Evolutionary conservation across 2,329 filamentous ascomycete genomes (phyloP), one percentile per base, ranked within the genome.

Genomic region (Teratosphaeria epicoccoides): DNA sequence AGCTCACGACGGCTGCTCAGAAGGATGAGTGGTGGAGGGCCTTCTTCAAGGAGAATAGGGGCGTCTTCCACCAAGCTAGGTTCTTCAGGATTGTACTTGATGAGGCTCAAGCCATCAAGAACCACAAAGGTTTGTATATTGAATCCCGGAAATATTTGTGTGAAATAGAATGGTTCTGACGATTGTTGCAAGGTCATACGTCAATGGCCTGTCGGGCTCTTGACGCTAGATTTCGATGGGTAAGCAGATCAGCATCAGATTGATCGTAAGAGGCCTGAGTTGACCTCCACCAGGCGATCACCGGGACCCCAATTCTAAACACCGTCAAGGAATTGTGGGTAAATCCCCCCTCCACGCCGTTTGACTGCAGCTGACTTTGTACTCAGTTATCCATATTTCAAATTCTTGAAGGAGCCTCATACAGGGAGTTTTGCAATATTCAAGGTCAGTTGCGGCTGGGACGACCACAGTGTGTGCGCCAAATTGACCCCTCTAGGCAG

Each of bases 61-160:
- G 70, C 0, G 47, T 61, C 4, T 59, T 76, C 1, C 73, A 74
- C 54, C 47, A 52, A 1, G 58, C 73, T 3, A 62, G 68, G 0
- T 80, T 73, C 68, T 72, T 76, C 40, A 66, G 81, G 1, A 54
- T 83, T 3, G 71, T 98, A 68, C 80, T 97, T 25, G 91, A 98
- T 62, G 91, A 98, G 70, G 93, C 93, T 1, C 93, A 97, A 67
- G 90, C 90, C 58, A 97, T 98, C 81, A 97, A 97, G 80, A 81
- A 79, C 25, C 64, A 71, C 5, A n/a, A n/a, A n/a, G n/a, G n/a
- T n/a, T n/a, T n/a, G n/a, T n/a, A n/a, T n/a, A n/a, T n/a, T n/a
- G n/a, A n/a, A n/a, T n/a, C n/a, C n/a, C n/a, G n/a, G n/a, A n/a
- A n/a, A n/a, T n/a, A n/a, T n/a, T n/a, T n/a, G n/a, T n/a, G n/a